Conservation (phyloP, 305 asterid species). For the Caryopteris hybrid region DNA sequence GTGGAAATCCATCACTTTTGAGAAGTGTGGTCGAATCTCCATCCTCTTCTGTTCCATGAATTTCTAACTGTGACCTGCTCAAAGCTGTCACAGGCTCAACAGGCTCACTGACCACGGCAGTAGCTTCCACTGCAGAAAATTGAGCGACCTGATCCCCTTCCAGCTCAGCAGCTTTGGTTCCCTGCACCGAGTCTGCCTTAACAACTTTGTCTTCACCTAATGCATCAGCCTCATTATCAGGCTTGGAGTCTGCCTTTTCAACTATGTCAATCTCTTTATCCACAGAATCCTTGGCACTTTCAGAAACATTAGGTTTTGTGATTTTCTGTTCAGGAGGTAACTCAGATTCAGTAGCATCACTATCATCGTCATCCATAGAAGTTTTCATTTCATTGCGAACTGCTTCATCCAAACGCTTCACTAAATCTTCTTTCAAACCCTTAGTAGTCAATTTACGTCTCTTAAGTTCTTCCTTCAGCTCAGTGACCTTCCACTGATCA, state of each 20-base stretch:
- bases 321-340: conserved; percentile 24
- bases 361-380: conserved; percentile 11
- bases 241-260: conserved; percentile 20
- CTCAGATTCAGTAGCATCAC: conserved; percentile 19
- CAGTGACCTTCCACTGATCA: conserved; percentile 92
- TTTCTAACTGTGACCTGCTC: conserved; percentile 20
- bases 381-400: conserved; percentile 48
- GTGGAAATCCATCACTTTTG: conserved; percentile 12
- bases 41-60: conserved; percentile 14
- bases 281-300: conserved; percentile 13
- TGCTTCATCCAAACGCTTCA: conserved; percentile 75
- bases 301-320: conserved; percentile 27
- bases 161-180: conserved; percentile 22
- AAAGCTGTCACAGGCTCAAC: conserved; percentile 27
- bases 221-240: conserved; percentile 30
- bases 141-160: conserved; percentile 28
- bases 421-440: conserved; percentile 78
- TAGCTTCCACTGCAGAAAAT: conserved; percentile 25
- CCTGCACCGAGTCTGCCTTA: conserved; percentile 31
- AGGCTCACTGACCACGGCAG: conserved; percentile 28
- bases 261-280: conserved; percentile 15
- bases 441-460: conserved; percentile 58
- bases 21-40: conserved; percentile 13
- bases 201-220: conserved; percentile 21
- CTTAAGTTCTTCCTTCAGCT: conserved; percentile 89